Evolutionary conservation across 345 rosid species (phyloP).

Genomic region (Populus pruinosa): DNA sequence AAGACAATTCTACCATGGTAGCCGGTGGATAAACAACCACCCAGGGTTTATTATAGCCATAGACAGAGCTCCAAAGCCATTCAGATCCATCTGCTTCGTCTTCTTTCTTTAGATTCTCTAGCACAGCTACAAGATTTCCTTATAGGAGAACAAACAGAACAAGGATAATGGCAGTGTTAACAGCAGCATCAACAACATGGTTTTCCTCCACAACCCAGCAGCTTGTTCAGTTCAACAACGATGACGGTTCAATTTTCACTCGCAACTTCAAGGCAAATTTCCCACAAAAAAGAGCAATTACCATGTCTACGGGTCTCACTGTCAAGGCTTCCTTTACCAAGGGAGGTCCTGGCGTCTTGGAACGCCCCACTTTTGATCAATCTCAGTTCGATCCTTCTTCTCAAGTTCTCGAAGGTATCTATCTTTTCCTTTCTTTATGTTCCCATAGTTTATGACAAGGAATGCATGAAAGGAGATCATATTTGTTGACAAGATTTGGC

Average conservation of each 20-base stretch:
- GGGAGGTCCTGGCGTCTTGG: constrained; percentile 29
- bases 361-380: constrained; percentile 29
- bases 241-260: not conserved
- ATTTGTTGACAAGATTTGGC: not conserved
- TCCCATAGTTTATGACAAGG: not conserved
- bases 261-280: not conserved
- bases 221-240: not conserved
- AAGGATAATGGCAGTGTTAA: not conserved
- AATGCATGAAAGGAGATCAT: not conserved
- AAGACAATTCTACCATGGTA: not conserved
- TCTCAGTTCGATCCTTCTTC: constrained; percentile 30
- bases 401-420: constrained; percentile 30
- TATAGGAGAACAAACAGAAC: not conserved
- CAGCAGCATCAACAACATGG: not conserved
- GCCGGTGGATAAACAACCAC: not conserved
- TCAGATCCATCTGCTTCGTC: not conserved
- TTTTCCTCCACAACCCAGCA: not conserved
- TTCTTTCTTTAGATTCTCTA: not conserved
- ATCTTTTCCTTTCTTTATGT: not conserved
- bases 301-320: not conserved
- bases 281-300: not conserved
- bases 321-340: not conserved
- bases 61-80: not conserved
- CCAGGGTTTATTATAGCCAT: not conserved
- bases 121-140: not conserved